A percentile compares a stretch with the other conserved stretches of the same genome.
Evolutionary conservation across 1,139 yeast genomes (phyloP).

Genomic region (Suhomyces wounanorum): DNA sequence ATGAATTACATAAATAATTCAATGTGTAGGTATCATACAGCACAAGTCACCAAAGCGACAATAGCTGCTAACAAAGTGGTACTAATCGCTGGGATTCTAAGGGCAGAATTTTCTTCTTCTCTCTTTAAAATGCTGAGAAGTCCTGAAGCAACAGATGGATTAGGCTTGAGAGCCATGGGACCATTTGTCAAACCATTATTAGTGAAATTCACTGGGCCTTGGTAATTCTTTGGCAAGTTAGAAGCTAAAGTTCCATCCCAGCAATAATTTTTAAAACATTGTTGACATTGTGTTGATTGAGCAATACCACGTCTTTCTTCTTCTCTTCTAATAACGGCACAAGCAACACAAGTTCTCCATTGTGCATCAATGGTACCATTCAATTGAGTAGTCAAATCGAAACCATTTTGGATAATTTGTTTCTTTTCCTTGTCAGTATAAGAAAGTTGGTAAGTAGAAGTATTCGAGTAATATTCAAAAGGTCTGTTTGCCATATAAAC

Average conservation of each 20-base stretch:
- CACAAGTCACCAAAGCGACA: neutral
- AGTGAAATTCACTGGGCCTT: conserved; percentile 29
- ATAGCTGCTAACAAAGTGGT: neutral
- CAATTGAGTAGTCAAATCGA: conserved; percentile 70
- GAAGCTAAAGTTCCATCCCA: conserved; percentile 62
- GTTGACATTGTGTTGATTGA: conserved; percentile 69
- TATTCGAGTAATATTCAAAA: conserved; percentile 65
- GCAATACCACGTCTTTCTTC: conserved; percentile 68
- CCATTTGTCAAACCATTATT: conserved; percentile 32
- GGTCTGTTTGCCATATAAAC: conserved; percentile 82
- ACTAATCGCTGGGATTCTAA: neutral
- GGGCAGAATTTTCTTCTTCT: conserved; percentile 3
- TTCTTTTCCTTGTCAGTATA: conserved; percentile 61
- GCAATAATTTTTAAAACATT: conserved; percentile 75
- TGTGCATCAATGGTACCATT: conserved; percentile 72
- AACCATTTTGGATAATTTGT: conserved; percentile 74
- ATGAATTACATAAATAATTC: neutral
- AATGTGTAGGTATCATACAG: neutral
- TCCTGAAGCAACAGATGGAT: neutral
- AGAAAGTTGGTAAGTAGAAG: conserved; percentile 68
- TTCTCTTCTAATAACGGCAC: conserved; percentile 84
- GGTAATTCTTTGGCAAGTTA: conserved; percentile 11
- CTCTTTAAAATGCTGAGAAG: conserved; percentile 6
- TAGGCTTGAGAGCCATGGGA: conserved; percentile 9
- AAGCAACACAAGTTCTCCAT: conserved; percentile 81